Conservation (phyloP, 495 filamentous ascomycete genomes). For the Parathielavia hyrcaniae region DNA sequence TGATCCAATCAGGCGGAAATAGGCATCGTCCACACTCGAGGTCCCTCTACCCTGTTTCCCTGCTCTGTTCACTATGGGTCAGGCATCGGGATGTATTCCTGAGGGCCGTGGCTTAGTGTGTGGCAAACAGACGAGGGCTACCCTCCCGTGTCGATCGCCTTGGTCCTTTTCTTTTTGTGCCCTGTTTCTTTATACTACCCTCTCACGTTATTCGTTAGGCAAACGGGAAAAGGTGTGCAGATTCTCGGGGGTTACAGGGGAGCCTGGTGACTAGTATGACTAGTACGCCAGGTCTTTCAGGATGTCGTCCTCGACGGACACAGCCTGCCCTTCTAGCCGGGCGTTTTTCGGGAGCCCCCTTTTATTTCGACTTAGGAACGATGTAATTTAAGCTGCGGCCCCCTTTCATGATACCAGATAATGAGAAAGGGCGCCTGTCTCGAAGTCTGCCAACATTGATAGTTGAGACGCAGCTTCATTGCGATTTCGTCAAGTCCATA, state of each 20-base stretch:
- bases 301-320: constrained; percentile 2
- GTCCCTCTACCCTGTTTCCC: not conserved
- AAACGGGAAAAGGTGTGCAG: constrained; percentile 9
- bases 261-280: not conserved
- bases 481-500: too few relatives aligned
- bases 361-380: constrained; percentile 34
- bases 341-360: constrained; percentile 18
- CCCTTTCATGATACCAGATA: constrained; percentile 42
- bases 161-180: not conserved
- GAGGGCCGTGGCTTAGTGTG: not conserved
- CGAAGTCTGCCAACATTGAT: not conserved
- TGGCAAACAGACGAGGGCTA: not conserved
- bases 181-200: not conserved
- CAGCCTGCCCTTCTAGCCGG: not conserved
- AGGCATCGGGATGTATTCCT: not conserved
- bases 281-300: constrained; percentile 5
- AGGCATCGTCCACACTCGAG: not conserved
- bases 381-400: constrained; percentile 46
- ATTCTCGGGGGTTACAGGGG: constrained; percentile 3
- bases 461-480: too few relatives aligned
- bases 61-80: not conserved
- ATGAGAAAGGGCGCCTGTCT: constrained; percentile 37
- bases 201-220: constrained; percentile 6
- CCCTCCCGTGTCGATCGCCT: not conserved
- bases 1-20: too few relatives aligned